phyloP scores from a whole-genome alignment of 257 asterid species.

The Nyctanthes arbortristis region DNA sequence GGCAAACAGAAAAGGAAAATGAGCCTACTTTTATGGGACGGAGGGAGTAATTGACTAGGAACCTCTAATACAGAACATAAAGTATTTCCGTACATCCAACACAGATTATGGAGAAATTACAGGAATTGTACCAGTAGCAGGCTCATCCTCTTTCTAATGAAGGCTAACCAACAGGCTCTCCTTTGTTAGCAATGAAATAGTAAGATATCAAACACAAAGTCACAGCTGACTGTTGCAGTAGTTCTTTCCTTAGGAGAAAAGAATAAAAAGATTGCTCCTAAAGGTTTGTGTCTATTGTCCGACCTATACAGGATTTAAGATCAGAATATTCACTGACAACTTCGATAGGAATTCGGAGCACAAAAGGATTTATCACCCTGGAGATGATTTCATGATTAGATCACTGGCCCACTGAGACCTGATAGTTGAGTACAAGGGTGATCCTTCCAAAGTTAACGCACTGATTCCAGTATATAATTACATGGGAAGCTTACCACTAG shows the following conservation, averaged over 20 bases:
- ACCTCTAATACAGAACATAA: neutral
- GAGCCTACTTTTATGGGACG: too few relatives aligned
- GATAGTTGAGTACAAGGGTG: neutral
- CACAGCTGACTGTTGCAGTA: neutral
- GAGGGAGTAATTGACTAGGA: too few relatives aligned
- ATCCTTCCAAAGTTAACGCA: slow-evolving; percentile 7
- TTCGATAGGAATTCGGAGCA: neutral
- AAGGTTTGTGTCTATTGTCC: neutral
- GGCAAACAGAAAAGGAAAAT: too few relatives aligned
- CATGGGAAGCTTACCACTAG: neutral
- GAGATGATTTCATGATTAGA: neutral
- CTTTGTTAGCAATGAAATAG: neutral
- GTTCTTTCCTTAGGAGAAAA: neutral
- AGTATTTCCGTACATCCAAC: neutral
- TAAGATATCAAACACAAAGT: neutral
- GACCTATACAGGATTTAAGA: neutral
- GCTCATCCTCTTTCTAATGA: neutral
- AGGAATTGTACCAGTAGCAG: neutral
- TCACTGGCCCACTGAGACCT: neutral
- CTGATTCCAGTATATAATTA: neutral
- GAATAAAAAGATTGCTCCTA: neutral
- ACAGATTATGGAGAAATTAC: neutral
- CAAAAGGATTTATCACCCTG: neutral
- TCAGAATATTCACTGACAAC: neutral
- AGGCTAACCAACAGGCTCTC: neutral